Percentiles rank a stretch among this genome's conserved stretches.
Conservation (phyloP, 2,329 filamentous ascomycete genomes). For the Colletotrichum nymphaeae region DNA sequence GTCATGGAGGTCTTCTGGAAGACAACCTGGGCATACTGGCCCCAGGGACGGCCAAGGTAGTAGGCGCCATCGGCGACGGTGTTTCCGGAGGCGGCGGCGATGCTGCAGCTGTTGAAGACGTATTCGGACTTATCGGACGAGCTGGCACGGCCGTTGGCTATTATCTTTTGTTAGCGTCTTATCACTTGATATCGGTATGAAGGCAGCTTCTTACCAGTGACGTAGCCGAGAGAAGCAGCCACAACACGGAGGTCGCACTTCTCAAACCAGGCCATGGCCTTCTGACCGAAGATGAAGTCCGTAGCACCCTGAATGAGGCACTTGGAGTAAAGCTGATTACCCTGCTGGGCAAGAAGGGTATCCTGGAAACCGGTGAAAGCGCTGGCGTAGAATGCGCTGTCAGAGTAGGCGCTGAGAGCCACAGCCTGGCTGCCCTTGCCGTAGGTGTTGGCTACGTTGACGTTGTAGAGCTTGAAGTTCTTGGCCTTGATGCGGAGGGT, state of each 20-base stretch:
- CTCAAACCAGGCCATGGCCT: slow-evolving; percentile 57
- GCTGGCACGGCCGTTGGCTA: slow-evolving; percentile 55
- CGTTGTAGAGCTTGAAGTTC: slow-evolving; percentile 70
- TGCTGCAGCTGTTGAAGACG: slow-evolving; percentile 57
- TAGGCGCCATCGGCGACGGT: slow-evolving; percentile 51
- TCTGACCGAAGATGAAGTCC: slow-evolving; percentile 62
- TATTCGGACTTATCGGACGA: slow-evolving; percentile 51
- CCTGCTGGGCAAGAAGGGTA: slow-evolving; percentile 58
- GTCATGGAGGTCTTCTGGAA: slow-evolving; percentile 62
- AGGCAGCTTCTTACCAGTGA: slow-evolving; percentile 50
- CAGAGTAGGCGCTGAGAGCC: slow-evolving; percentile 55
- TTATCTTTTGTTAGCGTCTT: not conserved
- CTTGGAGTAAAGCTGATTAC: slow-evolving; percentile 59
- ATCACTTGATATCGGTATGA: too few relatives aligned
- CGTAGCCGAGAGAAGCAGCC: slow-evolving; percentile 48
- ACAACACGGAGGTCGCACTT: slow-evolving; percentile 52
- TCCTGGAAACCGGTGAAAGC: slow-evolving; percentile 61
- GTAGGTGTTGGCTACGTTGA: slow-evolving; percentile 62
- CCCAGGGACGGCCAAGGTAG: slow-evolving; percentile 63
- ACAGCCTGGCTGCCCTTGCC: slow-evolving; percentile 61
- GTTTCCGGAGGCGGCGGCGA: slow-evolving; percentile 52
- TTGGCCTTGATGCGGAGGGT: slow-evolving; percentile 60
- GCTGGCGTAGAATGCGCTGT: slow-evolving; percentile 60
- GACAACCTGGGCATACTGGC: slow-evolving; percentile 57
- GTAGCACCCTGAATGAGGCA: slow-evolving; percentile 59